phyloP scores from a whole-genome alignment of 345 rosid species.

The Streptanthus diversifolius region DNA sequence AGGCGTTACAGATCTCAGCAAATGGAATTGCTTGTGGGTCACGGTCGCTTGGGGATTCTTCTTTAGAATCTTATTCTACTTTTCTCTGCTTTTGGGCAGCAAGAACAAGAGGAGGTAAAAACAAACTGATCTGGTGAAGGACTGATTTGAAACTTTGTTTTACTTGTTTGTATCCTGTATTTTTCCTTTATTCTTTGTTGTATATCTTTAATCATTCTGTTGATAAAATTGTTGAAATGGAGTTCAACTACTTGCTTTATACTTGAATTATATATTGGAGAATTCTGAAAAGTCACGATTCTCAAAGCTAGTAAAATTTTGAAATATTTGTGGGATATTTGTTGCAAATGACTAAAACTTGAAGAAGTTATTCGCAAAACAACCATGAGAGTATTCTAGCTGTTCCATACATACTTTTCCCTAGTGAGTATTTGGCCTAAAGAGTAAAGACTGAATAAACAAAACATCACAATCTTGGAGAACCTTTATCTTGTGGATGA shows the following conservation, averaged over 20 bases:
- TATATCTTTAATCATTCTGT: not conserved
- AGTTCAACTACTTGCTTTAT: not conserved
- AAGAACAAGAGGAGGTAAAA: conserved; percentile 42
- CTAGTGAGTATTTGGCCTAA: not conserved
- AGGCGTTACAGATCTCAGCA: conserved; percentile 34
- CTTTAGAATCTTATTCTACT: conserved; percentile 40
- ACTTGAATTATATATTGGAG: not conserved
- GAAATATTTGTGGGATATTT: not conserved
- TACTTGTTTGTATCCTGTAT: not conserved
- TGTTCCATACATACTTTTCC: not conserved
- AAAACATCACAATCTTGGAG: not conserved
- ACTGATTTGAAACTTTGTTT: not conserved
- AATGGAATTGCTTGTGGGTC: conserved; percentile 44
- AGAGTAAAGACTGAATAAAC: not conserved
- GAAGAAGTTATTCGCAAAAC: not conserved
- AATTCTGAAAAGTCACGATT: not conserved
- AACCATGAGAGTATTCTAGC: not conserved
- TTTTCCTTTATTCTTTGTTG: conserved; percentile 18
- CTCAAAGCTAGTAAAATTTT: not conserved
- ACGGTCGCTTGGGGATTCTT: conserved; percentile 45
- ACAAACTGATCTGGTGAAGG: not conserved
- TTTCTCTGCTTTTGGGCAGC: conserved; percentile 39
- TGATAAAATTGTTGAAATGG: conserved; percentile 12
- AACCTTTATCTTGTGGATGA: not conserved
- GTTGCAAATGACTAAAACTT: not conserved